A percentile compares a stretch with the other conserved stretches of the same genome.
Conservation (phyloP, 345 rosid species). For the Abelmoschus esculentus region DNA sequence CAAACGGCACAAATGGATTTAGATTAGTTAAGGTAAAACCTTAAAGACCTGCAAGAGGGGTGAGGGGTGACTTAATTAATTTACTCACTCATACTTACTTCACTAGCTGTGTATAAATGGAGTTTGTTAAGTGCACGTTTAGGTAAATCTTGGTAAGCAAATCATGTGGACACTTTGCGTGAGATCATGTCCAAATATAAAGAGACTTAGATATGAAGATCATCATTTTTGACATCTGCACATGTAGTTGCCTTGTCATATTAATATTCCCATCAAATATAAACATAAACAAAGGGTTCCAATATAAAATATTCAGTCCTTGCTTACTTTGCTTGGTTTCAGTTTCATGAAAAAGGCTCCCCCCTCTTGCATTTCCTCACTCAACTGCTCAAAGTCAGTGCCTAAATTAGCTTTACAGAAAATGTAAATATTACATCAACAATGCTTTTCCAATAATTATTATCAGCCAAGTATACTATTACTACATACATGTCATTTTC, state of each 20-base stretch:
- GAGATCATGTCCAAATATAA: conserved; percentile 25
- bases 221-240: conserved; percentile 16
- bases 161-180: conserved; percentile 35
- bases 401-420: background rate
- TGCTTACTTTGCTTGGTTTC: no score
- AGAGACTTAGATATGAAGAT: background rate
- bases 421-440: background rate
- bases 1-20: no score
- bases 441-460: background rate
- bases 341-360: no score
- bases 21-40: no score
- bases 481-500: background rate
- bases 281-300: background rate
- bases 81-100: background rate
- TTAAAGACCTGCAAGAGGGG: no score
- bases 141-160: conserved; percentile 24
- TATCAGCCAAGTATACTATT: background rate
- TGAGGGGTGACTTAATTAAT: conserved; percentile 6
- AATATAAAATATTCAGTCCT: no score
- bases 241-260: conserved; percentile 25
- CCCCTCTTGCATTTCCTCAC: background rate
- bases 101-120: conserved; percentile 1
- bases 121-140: conserved; percentile 39
- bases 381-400: background rate
- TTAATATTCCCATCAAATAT: background rate